Percentiles rank a stretch among this genome's conserved stretches.
Conservation (phyloP, 208 protist genomes). For the Angomonas ambiguus region DNA sequence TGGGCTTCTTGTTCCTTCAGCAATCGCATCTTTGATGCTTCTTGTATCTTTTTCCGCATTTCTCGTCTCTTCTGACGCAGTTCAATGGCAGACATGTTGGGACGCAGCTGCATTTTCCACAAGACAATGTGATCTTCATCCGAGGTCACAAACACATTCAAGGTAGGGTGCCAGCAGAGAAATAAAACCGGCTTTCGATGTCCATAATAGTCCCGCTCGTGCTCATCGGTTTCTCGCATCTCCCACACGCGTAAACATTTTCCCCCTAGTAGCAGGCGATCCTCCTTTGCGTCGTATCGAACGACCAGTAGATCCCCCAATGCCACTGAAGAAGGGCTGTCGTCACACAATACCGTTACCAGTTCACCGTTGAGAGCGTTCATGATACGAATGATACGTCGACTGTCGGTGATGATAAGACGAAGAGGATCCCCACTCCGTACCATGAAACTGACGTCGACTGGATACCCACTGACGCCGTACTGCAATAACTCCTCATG, state of each 20-base stretch:
- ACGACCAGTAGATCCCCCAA: conserved; percentile 53
- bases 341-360: conserved; percentile 35
- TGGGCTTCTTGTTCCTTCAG: not conserved
- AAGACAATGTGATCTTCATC: conserved; percentile 67
- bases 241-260: conserved; percentile 69
- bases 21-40: not conserved
- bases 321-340: conserved; percentile 32
- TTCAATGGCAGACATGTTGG: not conserved
- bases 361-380: conserved; percentile 50
- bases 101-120: conserved; percentile 37
- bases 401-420: conserved; percentile 71
- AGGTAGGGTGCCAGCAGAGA: conserved; percentile 30
- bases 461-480: conserved; percentile 50
- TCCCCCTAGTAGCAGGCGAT: conserved; percentile 72
- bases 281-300: conserved; percentile 60
- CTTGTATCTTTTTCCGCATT: conserved; percentile 4
- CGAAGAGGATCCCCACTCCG: conserved; percentile 30
- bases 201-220: conserved; percentile 46
- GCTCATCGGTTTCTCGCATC: conserved; percentile 23
- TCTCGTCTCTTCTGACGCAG: not conserved
- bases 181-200: conserved; percentile 66
- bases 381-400: conserved; percentile 65
- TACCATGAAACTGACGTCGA: conserved; percentile 74
- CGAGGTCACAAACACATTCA: conserved; percentile 60
- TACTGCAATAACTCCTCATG: conserved; percentile 15